These are phyloP conservation scores for Lipomyces spencermartinsiae DNA, from an alignment of 805 yeast species.

Conservation along the genomic window DNA sequence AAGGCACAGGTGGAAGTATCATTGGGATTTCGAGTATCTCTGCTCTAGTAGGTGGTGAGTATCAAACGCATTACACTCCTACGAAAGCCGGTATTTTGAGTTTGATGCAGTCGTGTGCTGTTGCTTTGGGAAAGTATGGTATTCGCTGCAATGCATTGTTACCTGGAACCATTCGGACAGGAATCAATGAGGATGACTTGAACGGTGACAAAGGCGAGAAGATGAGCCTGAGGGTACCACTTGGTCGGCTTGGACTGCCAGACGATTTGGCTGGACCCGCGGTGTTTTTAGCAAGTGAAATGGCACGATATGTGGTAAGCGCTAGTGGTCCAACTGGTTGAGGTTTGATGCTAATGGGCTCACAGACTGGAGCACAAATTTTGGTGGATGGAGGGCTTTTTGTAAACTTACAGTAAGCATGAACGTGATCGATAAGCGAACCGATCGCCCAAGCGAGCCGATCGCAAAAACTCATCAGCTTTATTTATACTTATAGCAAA, in stretches of 20 bases:
- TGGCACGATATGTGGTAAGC: conserved; percentile 26
- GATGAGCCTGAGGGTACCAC: conserved; percentile 50
- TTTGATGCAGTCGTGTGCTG: conserved; percentile 54
- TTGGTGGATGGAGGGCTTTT: conserved; percentile 54
- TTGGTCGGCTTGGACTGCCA: conserved; percentile 40
- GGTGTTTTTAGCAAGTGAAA: conserved; percentile 38
- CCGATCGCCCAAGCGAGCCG: conserved; percentile 1
- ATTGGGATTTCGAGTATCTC: conserved; percentile 54
- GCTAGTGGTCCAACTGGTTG: conserved; percentile 44
- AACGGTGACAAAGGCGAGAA: conserved; percentile 48
- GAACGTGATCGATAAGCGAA: no score
- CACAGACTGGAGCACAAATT: conserved; percentile 52
- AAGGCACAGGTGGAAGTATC: conserved; percentile 57
- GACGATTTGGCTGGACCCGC: conserved; percentile 42
- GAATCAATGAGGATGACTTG: conserved; percentile 53
- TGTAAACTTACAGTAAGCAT: conserved; percentile 54
- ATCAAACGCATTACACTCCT: conserved; percentile 56
- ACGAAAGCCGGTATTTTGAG: conserved; percentile 55
- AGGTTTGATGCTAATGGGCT: conserved; percentile 50
- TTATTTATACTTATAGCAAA: no score
- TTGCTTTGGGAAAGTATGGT: conserved; percentile 53
- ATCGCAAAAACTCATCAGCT: no score
- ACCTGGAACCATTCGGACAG: conserved; percentile 55
- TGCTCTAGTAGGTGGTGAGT: conserved; percentile 56
- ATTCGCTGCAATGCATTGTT: conserved; percentile 55